Base-by-base conservation (phyloP, 1,284 basidiomycete species). In the Erythrobasidium hasegawianum region DNA sequence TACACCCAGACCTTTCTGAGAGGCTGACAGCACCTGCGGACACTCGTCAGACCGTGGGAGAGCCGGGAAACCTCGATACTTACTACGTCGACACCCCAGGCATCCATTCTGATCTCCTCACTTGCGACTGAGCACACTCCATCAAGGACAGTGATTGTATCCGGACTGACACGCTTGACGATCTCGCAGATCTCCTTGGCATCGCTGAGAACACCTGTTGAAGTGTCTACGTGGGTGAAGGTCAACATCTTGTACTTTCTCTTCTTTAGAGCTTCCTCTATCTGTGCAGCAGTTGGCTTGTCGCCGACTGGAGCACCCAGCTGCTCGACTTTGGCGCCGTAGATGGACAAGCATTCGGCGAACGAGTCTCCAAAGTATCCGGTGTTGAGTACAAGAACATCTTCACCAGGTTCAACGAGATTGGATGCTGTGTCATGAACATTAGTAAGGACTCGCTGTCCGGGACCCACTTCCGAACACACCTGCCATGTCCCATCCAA, bases 41-140 rank as follows among this genome's bases (percentile, higher is more conserved):
- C 22, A 9, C 49, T 43, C n/a, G 22, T 50, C n/a, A 20, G 43
- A n/a, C n/a, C n/a, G n/a, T n/a, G n/a, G n/a, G n/a, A n/a, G n/a
- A n/a, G n/a, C n/a, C n/a, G n/a, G n/a, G n/a, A n/a, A n/a, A n/a
- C n/a, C n/a, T n/a, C n/a, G n/a, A n/a, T 16, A 59, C 45, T 39
- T 13, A 72, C 70, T 45, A 80, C 84, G 74, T 98, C 96, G 67
- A 98, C 82, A 27, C 85, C 86, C 96, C 95, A 98, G 16, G 85
- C 87, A 73, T 97, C 95, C 81, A 97, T 76, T 64, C 83, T 85
- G 33, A 98, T 95, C 78, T 97, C 92, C 78, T 98, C 95, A 72
- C 88, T 93, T 0, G 89, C 95, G 13, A 97, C 93, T 5, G 92
- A 87, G 80, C 96, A 98, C 33, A 98, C 96, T 45, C 86, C 91